phyloP scores from a whole-genome alignment of 2,329 filamentous ascomycete species.

The Fusarium sambucinum region DNA sequence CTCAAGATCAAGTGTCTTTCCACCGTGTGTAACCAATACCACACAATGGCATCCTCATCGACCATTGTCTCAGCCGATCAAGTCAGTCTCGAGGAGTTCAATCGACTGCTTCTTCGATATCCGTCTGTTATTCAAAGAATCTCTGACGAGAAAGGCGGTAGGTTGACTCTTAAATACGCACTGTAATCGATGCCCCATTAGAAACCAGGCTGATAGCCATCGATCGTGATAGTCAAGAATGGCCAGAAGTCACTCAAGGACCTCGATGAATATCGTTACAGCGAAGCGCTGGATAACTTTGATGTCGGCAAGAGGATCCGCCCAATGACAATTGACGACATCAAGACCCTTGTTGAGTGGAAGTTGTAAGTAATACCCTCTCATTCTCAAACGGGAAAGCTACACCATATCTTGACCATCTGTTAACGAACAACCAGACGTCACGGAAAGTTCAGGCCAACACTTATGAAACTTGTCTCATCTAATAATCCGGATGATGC shows the following conservation, averaged over 20 bases:
- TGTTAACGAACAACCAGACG: conserved; percentile 54
- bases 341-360: conserved; percentile 75
- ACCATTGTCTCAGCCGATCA: conserved; percentile 28
- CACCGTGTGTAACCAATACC: background rate
- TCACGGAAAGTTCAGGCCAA: conserved; percentile 73
- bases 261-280: conserved; percentile 72
- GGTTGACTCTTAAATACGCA: conserved; percentile 29
- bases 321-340: conserved; percentile 66
- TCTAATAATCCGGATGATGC: conserved; percentile 68
- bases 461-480: conserved; percentile 69
- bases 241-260: conserved; percentile 65
- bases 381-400: background rate
- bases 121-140: conserved; percentile 57
- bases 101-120: conserved; percentile 54
- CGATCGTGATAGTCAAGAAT: conserved; percentile 55
- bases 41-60: conserved; percentile 35
- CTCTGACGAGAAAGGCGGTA: conserved; percentile 61
- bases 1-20: background rate
- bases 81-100: conserved; percentile 53
- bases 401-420: background rate
- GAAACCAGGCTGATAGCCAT: conserved; percentile 12
- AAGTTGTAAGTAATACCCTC: conserved; percentile 69
- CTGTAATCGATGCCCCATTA: background rate
- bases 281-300: conserved; percentile 63
- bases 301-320: conserved; percentile 49